Base-by-base conservation (phyloP, 345 rosid species). In the Rhodamnia argentea region DNA sequence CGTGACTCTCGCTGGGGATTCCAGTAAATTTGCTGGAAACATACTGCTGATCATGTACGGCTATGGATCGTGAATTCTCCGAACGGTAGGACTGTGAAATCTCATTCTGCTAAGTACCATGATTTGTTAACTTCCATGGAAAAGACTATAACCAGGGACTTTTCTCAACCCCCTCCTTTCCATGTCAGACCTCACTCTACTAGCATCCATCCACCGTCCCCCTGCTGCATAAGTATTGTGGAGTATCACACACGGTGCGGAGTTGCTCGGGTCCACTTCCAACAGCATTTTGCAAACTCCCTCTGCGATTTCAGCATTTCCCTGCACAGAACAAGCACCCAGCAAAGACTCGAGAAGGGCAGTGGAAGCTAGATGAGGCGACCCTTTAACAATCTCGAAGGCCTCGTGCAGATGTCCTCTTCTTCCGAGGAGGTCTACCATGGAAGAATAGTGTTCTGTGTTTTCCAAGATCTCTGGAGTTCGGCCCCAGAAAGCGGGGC, bases 401-500 rank as follows among this genome's bases (percentile, higher is more conserved):
- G 92, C 93, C 76, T 90, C 92, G 5, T 84, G 44, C 86, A 90
- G 59, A 82, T 84, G 47, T 57, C 90, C 92, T 16, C 64, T 82
- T 84, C 93, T 88, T 29, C 91, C 91, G 20, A 92, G 86, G 76
- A 90, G 85, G 88, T 90, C 92, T 64, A 90, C 90, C 54, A 90
- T 78, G 84, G 89, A 87, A 44, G 88, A 86, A 18, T 89, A 90
- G 86, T 92, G 93, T 86, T 89, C 91, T 54, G 86, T 83, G 75
- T 57, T 85, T 82, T 40, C 42, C 42, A 40, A 40, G 42, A 40
- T 40, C n/a, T n/a, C n/a, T n/a, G n/a, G n/a, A n/a, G n/a, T 40
- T 40, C 42, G 42, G 42, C 42, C 42, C 42, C 42, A 40, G 42
- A 40, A 40, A 40, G 42, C 42, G 42, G 42, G 42, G 42, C 42